Evolutionary conservation across 345 rosid species (phyloP).

Genomic region (Cochlearia excelsa): DNA sequence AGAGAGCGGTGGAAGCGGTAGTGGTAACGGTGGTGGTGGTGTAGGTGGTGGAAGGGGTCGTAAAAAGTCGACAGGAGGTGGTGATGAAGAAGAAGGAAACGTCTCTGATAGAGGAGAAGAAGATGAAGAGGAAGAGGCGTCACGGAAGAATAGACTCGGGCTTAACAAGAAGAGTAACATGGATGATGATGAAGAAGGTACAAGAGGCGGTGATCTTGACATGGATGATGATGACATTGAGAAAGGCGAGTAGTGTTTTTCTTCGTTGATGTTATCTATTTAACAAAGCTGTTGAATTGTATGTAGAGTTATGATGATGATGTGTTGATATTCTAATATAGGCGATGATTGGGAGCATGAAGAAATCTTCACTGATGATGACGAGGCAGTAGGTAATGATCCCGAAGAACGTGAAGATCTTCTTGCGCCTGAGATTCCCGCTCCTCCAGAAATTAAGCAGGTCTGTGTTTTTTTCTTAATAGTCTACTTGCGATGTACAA

Average conservation of each 20-base stretch:
- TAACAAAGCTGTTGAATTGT: neutral
- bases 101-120: constrained; percentile 86
- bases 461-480: constrained; percentile 34
- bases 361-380: constrained; percentile 97
- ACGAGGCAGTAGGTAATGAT: constrained; percentile 91
- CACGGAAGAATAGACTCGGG: constrained; percentile 85
- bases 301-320: neutral
- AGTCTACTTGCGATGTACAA: constrained; percentile 9
- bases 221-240: constrained; percentile 93
- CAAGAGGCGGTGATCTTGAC: constrained; percentile 88
- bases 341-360: constrained; percentile 99
- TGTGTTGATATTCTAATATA: constrained; percentile 30
- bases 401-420: constrained; percentile 93
- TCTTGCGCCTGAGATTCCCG: constrained; percentile 85
- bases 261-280: neutral
- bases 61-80: constrained; percentile 50
- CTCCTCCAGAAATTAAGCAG: constrained; percentile 97
- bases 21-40: constrained; percentile 45
- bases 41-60: constrained; percentile 69
- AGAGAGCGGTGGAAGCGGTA: constrained; percentile 9
- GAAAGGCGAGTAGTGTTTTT: constrained; percentile 55
- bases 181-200: constrained; percentile 94
- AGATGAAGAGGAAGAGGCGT: constrained; percentile 89
- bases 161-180: constrained; percentile 60
- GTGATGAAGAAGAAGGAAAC: constrained; percentile 83